Conservation (phyloP, 352 stramenopile genomes). For the Pythium phragmitis region DNA sequence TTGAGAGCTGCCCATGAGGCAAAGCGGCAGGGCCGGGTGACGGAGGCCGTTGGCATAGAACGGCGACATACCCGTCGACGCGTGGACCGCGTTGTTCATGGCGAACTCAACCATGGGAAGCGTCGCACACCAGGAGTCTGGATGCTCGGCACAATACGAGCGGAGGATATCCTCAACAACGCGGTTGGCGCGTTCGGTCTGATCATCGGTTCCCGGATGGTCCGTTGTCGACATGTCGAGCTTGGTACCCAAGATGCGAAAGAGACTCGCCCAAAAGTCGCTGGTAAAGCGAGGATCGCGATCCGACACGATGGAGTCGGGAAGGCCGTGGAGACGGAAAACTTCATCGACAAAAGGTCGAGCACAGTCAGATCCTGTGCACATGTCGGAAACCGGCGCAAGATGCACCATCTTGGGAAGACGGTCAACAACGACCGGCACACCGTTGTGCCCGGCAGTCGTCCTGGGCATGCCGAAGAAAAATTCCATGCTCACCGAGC, state of each 20-base stretch:
- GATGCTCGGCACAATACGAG: conserved; percentile 10
- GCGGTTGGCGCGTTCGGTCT: conserved; percentile 14
- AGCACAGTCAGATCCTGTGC: conserved; percentile 2
- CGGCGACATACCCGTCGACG: conserved; percentile 9
- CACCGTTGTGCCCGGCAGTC: too few species aligned
- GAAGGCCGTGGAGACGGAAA: conserved; percentile 9
- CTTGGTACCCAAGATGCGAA: neutral
- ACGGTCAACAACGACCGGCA: conserved; percentile 19
- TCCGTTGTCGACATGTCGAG: conserved; percentile 24
- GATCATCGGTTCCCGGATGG: conserved; percentile 20
- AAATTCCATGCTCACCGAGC: conserved; percentile 14
- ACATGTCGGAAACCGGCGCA: neutral
- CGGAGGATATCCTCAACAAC: conserved; percentile 20
- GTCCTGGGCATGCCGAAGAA: too few species aligned
- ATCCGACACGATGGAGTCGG: conserved; percentile 3
- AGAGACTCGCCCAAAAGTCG: conserved; percentile 17
- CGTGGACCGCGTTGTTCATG: conserved; percentile 19
- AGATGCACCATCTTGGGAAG: conserved; percentile 25
- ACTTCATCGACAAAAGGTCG: conserved; percentile 8
- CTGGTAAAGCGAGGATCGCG: conserved; percentile 15
- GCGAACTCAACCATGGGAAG: conserved; percentile 21
- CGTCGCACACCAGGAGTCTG: neutral
- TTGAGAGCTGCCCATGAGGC: conserved; percentile 4
- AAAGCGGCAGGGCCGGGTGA: conserved; percentile 13
- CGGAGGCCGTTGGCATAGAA: conserved; percentile 22